Base-by-base conservation (phyloP, 164 flowering plant genomes). In the Berberis vulgaris region DNA sequence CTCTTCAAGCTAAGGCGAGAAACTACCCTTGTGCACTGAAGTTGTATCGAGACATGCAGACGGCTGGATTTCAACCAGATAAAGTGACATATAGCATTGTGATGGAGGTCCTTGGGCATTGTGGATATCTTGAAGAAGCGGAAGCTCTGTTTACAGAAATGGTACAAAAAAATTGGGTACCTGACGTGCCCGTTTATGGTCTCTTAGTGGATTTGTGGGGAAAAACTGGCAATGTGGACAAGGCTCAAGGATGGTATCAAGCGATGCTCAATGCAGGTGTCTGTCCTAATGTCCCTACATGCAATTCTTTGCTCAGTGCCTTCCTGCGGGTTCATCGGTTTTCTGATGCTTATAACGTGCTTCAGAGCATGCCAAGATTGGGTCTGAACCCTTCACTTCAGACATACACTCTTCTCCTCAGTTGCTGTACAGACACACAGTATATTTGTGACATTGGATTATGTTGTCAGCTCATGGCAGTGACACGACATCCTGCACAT, bases 71-170 rank as follows among this genome's bases (percentile, higher is more conserved):
- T 69, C 84, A 77, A 67, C 99, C 99, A 38, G 99, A 91, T 68
- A 89, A 84, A 63, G 97, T 95, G 44, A 91, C 97, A 46, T 95
- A 95, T 76, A 87, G 88, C 75, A 91, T 91, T 56, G 86, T 91
- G 41, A 95, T 95, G 99, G 99, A 95, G 81, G 97, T 84, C 64
- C 91, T 91, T 73, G 99, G 99, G 9, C 97, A 85, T 68, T 91
- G 89, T 78, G 99, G 99, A 45, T 71, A 78, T 76, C 86, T 89
- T 11, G 90, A 89, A 45, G 96, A 95, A 80, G 97, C 96, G 40
- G 99, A 91, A 76, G 85, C 78, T 45, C 68, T 95, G 64, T 91
- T 87, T 77, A 47, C 66, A 10, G 96, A 87, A 74, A 91, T 95
- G 97, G 81, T 73, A 57, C 65, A 67, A 52, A 82, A 83, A 67